phyloP scores from a whole-genome alignment of 768 basidiomycete species.

The Coprinopsis sp. region DNA sequence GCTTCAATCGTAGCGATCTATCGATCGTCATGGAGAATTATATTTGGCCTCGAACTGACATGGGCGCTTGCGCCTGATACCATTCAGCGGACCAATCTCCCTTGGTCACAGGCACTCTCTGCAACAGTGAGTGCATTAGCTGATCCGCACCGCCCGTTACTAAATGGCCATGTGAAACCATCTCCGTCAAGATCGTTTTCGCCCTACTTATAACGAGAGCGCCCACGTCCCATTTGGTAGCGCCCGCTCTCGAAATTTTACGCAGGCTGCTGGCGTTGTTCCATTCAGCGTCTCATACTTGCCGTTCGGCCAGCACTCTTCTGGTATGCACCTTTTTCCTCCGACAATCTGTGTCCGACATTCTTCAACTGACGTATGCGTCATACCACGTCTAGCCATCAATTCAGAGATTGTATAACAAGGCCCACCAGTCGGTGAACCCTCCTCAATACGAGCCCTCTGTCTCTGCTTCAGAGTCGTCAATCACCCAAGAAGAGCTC shows the following conservation, averaged over 20 bases:
- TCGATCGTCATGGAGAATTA: slow-evolving; percentile 65
- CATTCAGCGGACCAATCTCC: slow-evolving; percentile 40
- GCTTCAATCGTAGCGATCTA: slow-evolving; percentile 71
- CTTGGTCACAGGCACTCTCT: slow-evolving; percentile 67
- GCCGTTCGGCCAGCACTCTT: slow-evolving; percentile 41
- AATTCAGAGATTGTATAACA: slow-evolving; percentile 36
- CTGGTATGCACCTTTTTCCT: slow-evolving; percentile 28
- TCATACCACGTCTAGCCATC: slow-evolving; percentile 16
- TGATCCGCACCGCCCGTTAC: no score
- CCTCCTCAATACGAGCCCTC: slow-evolving; percentile 15
- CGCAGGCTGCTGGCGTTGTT: slow-evolving; percentile 41
- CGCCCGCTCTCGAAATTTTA: slow-evolving; percentile 45
- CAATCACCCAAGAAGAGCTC: slow-evolving; percentile 41
- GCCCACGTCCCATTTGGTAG: slow-evolving; percentile 43
- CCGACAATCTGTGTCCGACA: background rate
- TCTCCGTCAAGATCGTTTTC: slow-evolving; percentile 49
- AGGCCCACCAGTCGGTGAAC: slow-evolving; percentile 39
- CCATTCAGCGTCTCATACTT: slow-evolving; percentile 40
- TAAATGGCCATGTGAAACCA: no score
- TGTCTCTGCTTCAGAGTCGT: slow-evolving; percentile 16
- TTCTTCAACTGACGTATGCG: no score
- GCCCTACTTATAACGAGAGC: slow-evolving; percentile 49
- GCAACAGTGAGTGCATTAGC: slow-evolving; percentile 59
- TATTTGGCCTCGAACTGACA: slow-evolving; percentile 42
- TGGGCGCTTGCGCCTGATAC: slow-evolving; percentile 38